Percentiles rank a stretch among this genome's conserved stretches.
phyloP scores from a whole-genome alignment of 257 asterid genomes.

The Jacaranda copaia region DNA sequence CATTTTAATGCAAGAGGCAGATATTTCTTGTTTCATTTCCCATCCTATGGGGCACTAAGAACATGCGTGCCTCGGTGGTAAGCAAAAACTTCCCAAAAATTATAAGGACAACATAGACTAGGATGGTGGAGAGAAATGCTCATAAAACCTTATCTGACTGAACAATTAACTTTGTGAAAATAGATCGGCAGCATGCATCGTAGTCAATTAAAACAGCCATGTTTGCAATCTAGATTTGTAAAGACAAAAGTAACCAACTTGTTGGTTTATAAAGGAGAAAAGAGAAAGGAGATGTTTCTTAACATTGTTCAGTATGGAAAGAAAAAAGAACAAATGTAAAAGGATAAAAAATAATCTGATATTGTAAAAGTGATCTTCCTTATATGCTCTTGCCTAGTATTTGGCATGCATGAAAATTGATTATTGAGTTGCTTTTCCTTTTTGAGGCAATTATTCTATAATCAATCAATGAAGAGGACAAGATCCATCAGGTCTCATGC shows the following conservation, averaged over 20 bases:
- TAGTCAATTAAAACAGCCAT: background rate
- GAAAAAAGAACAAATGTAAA: background rate
- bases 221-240: background rate
- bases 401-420: background rate
- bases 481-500: background rate
- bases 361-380: background rate
- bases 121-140: background rate
- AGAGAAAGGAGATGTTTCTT: background rate
- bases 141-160: background rate
- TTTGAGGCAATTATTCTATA: background rate
- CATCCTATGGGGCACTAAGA: background rate
- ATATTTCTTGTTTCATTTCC: background rate
- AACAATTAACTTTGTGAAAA: background rate
- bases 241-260: background rate
- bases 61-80: background rate
- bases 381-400: background rate
- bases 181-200: conserved; percentile 12
- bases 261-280: background rate
- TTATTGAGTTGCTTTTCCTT: background rate
- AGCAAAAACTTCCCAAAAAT: background rate
- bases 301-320: background rate
- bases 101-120: background rate
- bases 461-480: background rate
- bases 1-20: background rate
- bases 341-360: background rate